These are phyloP conservation scores for Prunus fruticosa DNA, from an alignment of 306 rosid species.

Conservation along the genomic window DNA sequence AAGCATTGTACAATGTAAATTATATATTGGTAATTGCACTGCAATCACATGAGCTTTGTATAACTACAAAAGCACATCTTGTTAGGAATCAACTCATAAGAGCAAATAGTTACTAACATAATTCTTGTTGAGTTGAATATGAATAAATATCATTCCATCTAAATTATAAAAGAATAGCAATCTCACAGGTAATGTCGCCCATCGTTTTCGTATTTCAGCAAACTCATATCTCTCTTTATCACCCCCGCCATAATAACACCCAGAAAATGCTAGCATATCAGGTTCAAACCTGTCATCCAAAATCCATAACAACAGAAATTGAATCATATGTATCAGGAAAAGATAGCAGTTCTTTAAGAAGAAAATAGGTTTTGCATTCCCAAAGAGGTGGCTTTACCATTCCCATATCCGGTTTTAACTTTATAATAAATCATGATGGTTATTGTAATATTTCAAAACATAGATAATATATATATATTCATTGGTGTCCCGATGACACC, in stretches of 20 bases:
- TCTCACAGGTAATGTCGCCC: slow-evolving; percentile 97
- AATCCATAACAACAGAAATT: slow-evolving; percentile 1
- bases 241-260: slow-evolving; percentile 98
- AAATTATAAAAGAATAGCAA: slow-evolving; percentile 20
- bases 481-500: no score
- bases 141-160: not conserved
- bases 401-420: not conserved
- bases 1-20: not conserved
- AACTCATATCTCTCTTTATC: slow-evolving; percentile 89
- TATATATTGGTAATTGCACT: not conserved
- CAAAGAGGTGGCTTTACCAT: slow-evolving; percentile 1
- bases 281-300: slow-evolving; percentile 82
- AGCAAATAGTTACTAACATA: slow-evolving; percentile 1
- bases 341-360: slow-evolving; percentile 2
- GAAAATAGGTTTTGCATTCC: not conserved
- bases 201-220: slow-evolving; percentile 93
- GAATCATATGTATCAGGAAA: not conserved
- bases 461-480: no score
- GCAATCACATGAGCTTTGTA: not conserved
- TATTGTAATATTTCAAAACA: not conserved
- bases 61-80: not conserved
- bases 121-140: slow-evolving; percentile 2
- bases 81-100: not conserved
- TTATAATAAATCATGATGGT: not conserved
- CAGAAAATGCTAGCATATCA: slow-evolving; percentile 99